Percentiles rank a stretch among this genome's conserved stretches.
Conservation (phyloP, 192 early-diverging fungal species). For the Podila minutissima region DNA sequence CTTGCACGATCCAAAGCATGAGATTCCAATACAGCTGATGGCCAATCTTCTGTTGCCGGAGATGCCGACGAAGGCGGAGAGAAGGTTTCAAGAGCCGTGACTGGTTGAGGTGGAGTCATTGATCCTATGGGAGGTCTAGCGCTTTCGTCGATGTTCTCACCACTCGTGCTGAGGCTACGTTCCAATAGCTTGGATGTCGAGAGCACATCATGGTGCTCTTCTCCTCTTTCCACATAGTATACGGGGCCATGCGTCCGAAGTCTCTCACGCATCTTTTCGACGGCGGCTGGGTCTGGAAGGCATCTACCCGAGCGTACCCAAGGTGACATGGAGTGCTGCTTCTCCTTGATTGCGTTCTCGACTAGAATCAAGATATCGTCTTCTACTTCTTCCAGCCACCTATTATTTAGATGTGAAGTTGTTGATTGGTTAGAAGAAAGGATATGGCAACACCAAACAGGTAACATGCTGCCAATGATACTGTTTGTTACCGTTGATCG, state of each 20-base stretch:
- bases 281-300: conserved; percentile 15
- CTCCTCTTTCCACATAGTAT: neutral
- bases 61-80: no score
- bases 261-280: conserved; percentile 2
- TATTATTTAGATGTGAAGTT: neutral
- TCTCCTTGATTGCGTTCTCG: conserved; percentile 21
- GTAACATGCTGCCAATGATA: neutral
- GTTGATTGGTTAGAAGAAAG: neutral
- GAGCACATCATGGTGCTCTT: neutral
- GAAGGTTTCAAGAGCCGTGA: no score
- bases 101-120: no score
- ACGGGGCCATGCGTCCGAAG: conserved; percentile 6
- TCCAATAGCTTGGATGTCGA: no score
- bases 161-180: no score
- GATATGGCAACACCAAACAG: neutral
- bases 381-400: conserved; percentile 31
- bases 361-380: conserved; percentile 22
- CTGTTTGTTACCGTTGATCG: conserved; percentile 41
- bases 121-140: no score
- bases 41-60: no score
- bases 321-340: conserved; percentile 25
- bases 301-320: conserved; percentile 27
- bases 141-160: no score
- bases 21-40: no score
- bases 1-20: no score